A percentile compares a stretch with the other conserved stretches of the same genome.
Evolutionary conservation across 1,284 basidiomycete genomes (phyloP).

Genomic region (Ceraceosorus bombacis): DNA sequence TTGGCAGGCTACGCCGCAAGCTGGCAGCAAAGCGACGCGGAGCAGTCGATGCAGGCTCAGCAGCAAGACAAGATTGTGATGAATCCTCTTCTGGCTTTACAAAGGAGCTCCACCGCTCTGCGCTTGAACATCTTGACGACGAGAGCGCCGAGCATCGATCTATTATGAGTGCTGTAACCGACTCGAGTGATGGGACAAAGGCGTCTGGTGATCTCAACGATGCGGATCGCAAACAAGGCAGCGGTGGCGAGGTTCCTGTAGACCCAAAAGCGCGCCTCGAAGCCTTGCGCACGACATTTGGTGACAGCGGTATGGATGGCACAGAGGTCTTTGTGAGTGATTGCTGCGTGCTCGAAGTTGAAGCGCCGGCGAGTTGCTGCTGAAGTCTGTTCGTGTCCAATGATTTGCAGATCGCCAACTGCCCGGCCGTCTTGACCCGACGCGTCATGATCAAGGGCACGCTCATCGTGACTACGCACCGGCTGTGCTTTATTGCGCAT

Average conservation of each 20-base stretch:
- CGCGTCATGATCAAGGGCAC: slow-evolving; percentile 37
- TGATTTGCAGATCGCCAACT: slow-evolving; percentile 11
- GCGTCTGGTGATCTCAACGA: not conserved
- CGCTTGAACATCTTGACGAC: not conserved
- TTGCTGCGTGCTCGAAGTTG: no score
- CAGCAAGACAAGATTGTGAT: no score
- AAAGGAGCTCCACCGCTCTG: not conserved
- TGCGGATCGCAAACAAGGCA: not conserved
- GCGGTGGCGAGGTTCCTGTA: not conserved
- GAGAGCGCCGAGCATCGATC: not conserved
- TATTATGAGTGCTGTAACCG: not conserved
- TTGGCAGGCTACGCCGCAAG: no score
- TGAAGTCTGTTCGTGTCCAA: not conserved
- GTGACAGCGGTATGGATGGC: not conserved
- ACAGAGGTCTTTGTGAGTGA: not conserved
- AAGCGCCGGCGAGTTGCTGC: no score
- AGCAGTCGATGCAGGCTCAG: no score
- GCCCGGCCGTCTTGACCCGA: slow-evolving; percentile 26
- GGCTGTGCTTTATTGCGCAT: slow-evolving; percentile 37
- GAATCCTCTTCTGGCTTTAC: no score
- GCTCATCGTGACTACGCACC: slow-evolving; percentile 32
- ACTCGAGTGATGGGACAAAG: not conserved
- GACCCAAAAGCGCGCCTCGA: not conserved
- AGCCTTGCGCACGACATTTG: not conserved
- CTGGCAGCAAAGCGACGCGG: no score